Evolutionary conservation across 768 basidiomycete species (phyloP), one percentile per base, ranked within the genome.

Genomic region (Strobilomyces dryophilus): DNA sequence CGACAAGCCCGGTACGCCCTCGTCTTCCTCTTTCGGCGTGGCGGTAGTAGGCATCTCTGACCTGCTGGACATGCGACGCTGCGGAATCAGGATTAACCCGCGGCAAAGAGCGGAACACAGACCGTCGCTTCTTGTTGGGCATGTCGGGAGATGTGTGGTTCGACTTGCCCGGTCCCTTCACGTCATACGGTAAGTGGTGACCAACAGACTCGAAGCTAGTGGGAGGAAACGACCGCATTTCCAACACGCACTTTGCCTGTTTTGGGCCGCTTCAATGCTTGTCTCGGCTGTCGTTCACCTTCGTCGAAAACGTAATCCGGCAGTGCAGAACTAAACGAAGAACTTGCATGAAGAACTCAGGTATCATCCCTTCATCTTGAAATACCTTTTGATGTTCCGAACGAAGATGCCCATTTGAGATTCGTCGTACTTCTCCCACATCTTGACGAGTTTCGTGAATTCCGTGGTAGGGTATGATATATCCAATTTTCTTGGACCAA

Each of bases 391-490:
- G 66, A 98, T 92, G 67, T 98, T 88, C 45, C 92, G 85, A 27
- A 99, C 87, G 45, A 91, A 81, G 55, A 99, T 89, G 20, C 94
- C 93, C 97, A 99, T 99, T 50, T 82, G 84, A 14, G 81, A 76
- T 61, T 92, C 88, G 54, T 98, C 90, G 61, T 87, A 98, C 66
- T 89, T 87, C 66, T 98, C 95, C 94, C 97, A 98, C 74, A 82
- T 74, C 70, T 95, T 95, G 64, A 95, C 92, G 49, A 92, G 79
- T 68, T 95, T 93, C 11, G 86, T 89, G 68, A 98, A 99, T 64
- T 98, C 92, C 26, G 87, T 89, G 5, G 92, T 97, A 5, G 97
- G 97, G 73, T 94, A 98, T 45, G 95, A 95, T 53, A 99, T 95
- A 70, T 99, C 97, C 59, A 99, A 76, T 66, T 81, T 86, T 58